Base-by-base conservation (phyloP, 2,329 filamentous ascomycete genomes). In the Hymenoscyphus albidus region DNA sequence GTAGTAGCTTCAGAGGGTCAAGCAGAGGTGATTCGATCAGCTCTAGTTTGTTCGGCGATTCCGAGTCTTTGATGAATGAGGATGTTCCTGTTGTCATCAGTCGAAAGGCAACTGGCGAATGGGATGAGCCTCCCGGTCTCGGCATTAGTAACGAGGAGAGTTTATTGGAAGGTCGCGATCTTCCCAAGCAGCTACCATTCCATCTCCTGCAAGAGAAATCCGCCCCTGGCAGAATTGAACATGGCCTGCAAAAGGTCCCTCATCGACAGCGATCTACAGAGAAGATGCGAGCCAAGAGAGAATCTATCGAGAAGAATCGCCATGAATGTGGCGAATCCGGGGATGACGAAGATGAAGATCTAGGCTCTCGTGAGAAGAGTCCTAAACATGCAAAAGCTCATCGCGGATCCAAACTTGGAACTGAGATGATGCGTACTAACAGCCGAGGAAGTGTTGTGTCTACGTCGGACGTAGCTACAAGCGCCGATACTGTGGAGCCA, bases 371-470 rank as follows among this genome's bases (percentile, higher is more conserved):
- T 58, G 74, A 75, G 44, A 71, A 77, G 77, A 65, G 81, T 79
- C 67, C 78, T 77, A 66, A 80, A 78, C 77, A 89, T 77, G 59
- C 70, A 65, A 87, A 87, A 16, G 81, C 82, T 44, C 82, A 91
- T 31, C 89, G 90, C 13, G 91, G 89, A 62, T 97, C 93, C 0
- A 97, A 97, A 77, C 84, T 98, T 1, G 93, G 93, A 1, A 95
- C 93, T 59, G 94, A 98, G 77, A 97, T 98, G 94, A 94, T 97
- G 92, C 88, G 94, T 58, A 96, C 94, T 22, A 96, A 97, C 76
- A 97, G 92, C 74, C 90, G 94, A 71, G 94, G 96, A 59, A 97
- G 93, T 73, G 85, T 91, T 42, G 72, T 76, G 5, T 75, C 73
- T 14, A 70, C 65, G 7, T 73, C 72, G 31, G 73, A 75, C 59